A percentile compares a stretch with the other conserved stretches of the same genome.
Conservation (phyloP, 1,284 basidiomycete genomes). For the Tylopilus sp. region DNA sequence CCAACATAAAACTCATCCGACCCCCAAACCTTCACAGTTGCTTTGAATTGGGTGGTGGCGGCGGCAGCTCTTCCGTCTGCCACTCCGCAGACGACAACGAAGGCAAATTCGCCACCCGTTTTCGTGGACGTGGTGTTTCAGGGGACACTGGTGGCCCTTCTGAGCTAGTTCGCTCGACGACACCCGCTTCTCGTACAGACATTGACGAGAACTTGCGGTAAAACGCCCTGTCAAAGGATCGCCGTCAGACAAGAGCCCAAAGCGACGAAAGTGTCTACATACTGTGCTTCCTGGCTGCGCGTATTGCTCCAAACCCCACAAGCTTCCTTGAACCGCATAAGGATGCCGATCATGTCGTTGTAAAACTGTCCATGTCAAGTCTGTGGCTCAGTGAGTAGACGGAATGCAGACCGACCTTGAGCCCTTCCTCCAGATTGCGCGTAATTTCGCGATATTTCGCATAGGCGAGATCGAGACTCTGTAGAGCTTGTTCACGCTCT, state of each 20-base stretch:
- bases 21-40: constrained; percentile 1
- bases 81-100: constrained; percentile 48
- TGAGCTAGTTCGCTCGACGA: background rate
- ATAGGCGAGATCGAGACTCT: constrained; percentile 85
- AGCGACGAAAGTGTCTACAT: background rate
- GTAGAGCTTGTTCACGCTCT: constrained; percentile 80
- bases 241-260: background rate
- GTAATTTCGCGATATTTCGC: constrained; percentile 86
- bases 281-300: constrained; percentile 61
- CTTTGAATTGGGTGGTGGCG: constrained; percentile 13
- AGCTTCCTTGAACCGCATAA: constrained; percentile 69
- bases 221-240: constrained; percentile 33
- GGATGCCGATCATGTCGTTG: constrained; percentile 69
- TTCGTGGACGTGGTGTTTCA: constrained; percentile 17
- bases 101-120: constrained; percentile 37
- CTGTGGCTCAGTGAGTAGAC: background rate
- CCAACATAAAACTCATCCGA: background rate
- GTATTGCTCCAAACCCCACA: constrained; percentile 72
- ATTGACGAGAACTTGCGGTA: constrained; percentile 40
- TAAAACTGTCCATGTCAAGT: constrained; percentile 61
- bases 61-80: constrained; percentile 39
- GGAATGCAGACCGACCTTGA: constrained; percentile 52
- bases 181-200: constrained; percentile 31
- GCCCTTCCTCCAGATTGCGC: constrained; percentile 84
- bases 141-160: constrained; percentile 6